phyloP scores from a whole-genome alignment of 495 filamentous ascomycete species.

The Podospora pseudocomata region DNA sequence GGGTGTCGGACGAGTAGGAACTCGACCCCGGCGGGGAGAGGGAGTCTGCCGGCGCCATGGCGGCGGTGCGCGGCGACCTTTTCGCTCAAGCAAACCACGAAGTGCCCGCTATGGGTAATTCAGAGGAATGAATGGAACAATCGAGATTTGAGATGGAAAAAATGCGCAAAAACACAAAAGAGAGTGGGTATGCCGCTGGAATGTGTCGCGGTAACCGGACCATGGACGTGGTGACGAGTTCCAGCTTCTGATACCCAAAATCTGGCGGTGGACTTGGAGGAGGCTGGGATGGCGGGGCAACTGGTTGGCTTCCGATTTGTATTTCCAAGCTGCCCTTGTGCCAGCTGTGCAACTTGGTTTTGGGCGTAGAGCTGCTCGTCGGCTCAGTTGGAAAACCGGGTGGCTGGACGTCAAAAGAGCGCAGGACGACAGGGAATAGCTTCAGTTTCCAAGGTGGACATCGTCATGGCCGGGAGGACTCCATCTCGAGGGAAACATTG shows the following conservation, averaged over 20 bases:
- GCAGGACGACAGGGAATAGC: not conserved
- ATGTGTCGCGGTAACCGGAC: conserved; percentile 9
- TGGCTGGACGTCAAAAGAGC: not conserved
- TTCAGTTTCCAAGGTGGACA: not conserved
- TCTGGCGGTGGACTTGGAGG: conserved; percentile 1
- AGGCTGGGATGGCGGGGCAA: conserved; percentile 17
- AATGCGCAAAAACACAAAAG: not conserved
- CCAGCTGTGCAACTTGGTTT: not conserved
- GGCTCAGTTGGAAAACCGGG: not conserved
- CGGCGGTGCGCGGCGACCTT: conserved; percentile 27
- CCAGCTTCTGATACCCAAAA: not conserved
- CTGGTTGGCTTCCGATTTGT: not conserved
- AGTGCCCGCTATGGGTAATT: not conserved
- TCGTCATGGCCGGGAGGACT: not conserved
- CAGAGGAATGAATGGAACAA: not conserved
- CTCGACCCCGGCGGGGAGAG: conserved; percentile 77
- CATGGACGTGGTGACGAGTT: not conserved
- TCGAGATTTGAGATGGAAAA: not conserved
- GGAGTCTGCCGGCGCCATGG: conserved; percentile 50
- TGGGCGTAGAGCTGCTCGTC: not conserved
- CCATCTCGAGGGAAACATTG: not conserved
- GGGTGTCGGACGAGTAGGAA: conserved; percentile 75
- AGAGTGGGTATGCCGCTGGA: conserved; percentile 2
- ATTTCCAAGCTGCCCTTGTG: not conserved
- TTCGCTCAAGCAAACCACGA: conserved; percentile 9